Percentiles rank a stretch among this genome's conserved stretches.
These are phyloP conservation scores for Phytophthora multivora DNA, from an alignment of 352 stramenopile species.

Conservation along the genomic window DNA sequence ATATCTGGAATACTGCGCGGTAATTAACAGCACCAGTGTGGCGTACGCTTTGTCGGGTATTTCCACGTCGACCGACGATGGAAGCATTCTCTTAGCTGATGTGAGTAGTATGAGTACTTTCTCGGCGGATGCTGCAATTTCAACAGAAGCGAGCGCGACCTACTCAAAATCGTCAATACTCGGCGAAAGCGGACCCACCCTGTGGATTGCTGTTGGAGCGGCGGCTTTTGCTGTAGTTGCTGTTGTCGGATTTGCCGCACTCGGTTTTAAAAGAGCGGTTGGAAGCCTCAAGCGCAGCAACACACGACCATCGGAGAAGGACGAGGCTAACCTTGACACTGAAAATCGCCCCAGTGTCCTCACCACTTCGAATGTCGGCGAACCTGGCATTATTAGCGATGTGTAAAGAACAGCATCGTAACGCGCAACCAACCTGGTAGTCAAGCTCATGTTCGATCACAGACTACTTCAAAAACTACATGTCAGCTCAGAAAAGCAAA, in stretches of 20 bases:
- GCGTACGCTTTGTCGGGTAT: conserved; percentile 15
- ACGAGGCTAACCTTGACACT: conserved; percentile 8
- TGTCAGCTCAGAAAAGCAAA: too few relatives aligned
- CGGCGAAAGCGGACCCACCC: not conserved
- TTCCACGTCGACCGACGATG: not conserved
- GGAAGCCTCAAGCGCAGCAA: not conserved
- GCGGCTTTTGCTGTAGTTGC: conserved; percentile 14
- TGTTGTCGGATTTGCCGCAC: conserved; percentile 11
- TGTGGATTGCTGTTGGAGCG: conserved; percentile 1
- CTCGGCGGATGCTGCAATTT: not conserved
- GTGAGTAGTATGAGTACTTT: not conserved
- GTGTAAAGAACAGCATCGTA: conserved; percentile 7
- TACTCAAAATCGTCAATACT: not conserved
- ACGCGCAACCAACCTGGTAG: not conserved
- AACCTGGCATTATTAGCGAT: conserved; percentile 22
- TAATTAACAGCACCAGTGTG: conserved; percentile 17
- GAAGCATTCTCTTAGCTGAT: conserved; percentile 1
- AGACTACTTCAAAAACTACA: too few relatives aligned
- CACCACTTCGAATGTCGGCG: conserved; percentile 20
- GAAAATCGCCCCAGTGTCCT: conserved; percentile 21
- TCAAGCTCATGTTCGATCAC: too few relatives aligned
- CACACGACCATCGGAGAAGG: conserved; percentile 1
- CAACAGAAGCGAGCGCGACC: not conserved
- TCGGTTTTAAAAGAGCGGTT: conserved; percentile 16
- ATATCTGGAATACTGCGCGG: conserved; percentile 34